Conservation (phyloP, 495 filamentous ascomycete genomes). For the Aspergillus cristatus region DNA sequence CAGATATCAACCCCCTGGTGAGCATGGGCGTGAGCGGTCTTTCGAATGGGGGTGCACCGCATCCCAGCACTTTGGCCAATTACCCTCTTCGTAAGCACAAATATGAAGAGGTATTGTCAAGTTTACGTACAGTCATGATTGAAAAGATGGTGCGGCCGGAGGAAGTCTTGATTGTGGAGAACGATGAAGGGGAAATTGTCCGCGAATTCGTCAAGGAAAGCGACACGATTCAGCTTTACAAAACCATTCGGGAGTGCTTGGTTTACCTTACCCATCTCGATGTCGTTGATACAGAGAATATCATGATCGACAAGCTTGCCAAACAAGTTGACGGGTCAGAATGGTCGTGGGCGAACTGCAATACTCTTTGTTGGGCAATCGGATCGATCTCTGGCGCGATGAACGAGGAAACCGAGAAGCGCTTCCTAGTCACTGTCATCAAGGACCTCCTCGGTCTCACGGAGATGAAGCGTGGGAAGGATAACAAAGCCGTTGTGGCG, state of each 20-base stretch:
- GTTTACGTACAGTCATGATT: conserved; percentile 95
- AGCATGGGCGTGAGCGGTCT: conserved; percentile 63
- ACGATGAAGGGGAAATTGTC: conserved; percentile 98
- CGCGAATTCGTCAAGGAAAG: conserved; percentile 98
- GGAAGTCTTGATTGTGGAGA: conserved; percentile 98
- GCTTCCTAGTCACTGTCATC: conserved; percentile 96
- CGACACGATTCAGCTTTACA: conserved; percentile 98
- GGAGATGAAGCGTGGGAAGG: conserved; percentile 97
- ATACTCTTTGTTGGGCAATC: conserved; percentile 98
- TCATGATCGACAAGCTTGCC: conserved; percentile 97
- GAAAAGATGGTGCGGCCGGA: conserved; percentile 99
- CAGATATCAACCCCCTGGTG: conserved; percentile 80
- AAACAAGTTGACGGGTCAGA: conserved; percentile 90
- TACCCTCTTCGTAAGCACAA: conserved; percentile 95
- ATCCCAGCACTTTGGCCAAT: conserved; percentile 70
- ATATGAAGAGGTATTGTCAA: conserved; percentile 87
- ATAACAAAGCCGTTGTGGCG: conserved; percentile 98
- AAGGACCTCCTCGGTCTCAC: conserved; percentile 97
- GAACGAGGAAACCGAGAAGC: conserved; percentile 98
- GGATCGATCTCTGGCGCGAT: conserved; percentile 97
- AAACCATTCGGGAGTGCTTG: conserved; percentile 93
- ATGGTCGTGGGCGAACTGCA: conserved; percentile 99
- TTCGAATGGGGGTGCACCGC: conserved; percentile 70
- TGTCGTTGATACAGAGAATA: conserved; percentile 92
- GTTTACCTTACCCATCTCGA: conserved; percentile 98